Evolutionary conservation across 2,329 filamentous ascomycete species (phyloP).

Genomic region (Diaporthe aspalathi): DNA sequence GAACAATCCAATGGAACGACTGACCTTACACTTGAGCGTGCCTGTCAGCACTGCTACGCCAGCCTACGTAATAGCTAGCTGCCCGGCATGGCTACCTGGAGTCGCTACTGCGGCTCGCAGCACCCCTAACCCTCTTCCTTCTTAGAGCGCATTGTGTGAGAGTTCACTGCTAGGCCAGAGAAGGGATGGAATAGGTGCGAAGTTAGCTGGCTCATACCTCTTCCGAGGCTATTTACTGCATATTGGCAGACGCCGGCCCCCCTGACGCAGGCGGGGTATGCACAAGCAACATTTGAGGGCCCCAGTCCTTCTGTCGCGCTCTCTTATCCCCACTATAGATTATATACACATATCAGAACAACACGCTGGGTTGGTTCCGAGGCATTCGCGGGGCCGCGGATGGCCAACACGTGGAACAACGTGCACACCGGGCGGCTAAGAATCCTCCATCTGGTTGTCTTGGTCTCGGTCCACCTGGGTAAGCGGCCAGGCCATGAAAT

Average conservation of each 20-base stretch:
- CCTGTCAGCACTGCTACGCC: not conserved
- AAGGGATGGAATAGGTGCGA: no score
- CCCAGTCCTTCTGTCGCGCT: no score
- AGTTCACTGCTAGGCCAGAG: no score
- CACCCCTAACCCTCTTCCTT: not conserved
- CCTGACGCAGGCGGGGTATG: not conserved
- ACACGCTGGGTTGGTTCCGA: not conserved
- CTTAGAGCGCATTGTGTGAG: no score
- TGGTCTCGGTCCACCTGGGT: conserved; percentile 15
- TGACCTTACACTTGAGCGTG: not conserved
- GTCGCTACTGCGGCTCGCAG: not conserved
- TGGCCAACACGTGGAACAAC: not conserved
- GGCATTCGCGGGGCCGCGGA: not conserved
- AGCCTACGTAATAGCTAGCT: not conserved
- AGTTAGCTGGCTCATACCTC: not conserved
- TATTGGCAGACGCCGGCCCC: not conserved
- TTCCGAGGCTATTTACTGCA: not conserved
- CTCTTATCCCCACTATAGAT: no score
- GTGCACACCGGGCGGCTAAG: not conserved
- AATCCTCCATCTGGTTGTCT: not conserved
- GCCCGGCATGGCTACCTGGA: no score
- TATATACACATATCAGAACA: not conserved
- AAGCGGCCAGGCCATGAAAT: conserved; percentile 28
- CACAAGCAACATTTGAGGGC: not conserved
- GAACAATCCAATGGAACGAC: no score